These are phyloP conservation scores for Euryodendron excelsum DNA, from an alignment of 148 eudicot genomes.

Conservation along the genomic window DNA sequence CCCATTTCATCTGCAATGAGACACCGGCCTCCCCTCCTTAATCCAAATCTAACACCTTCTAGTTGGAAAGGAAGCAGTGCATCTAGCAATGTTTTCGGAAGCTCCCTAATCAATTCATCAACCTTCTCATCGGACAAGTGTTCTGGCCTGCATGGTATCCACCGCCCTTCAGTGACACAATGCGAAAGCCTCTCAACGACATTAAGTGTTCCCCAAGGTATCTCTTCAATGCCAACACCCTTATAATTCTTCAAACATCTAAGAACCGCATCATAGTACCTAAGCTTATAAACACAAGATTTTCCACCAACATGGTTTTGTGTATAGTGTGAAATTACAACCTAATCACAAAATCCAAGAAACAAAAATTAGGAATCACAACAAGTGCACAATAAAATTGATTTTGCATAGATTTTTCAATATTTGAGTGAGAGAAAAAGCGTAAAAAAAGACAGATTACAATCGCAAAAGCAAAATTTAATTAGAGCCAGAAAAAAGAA, in stretches of 20 bases:
- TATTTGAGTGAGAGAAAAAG: neutral
- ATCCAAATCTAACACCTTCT: conserved; percentile 83
- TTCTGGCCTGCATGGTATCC: conserved; percentile 95
- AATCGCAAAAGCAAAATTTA: neutral
- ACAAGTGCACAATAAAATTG: neutral
- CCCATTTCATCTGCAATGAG: conserved; percentile 99
- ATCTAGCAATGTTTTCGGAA: conserved; percentile 60
- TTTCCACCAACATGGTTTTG: conserved; percentile 74
- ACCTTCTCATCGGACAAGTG: conserved; percentile 84
- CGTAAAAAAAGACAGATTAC: neutral
- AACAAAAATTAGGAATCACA: neutral
- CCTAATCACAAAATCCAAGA: conserved; percentile 51
- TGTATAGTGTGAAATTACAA: conserved; percentile 63
- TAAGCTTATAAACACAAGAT: conserved; percentile 74
- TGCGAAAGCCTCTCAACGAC: conserved; percentile 65
- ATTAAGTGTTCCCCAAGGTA: conserved; percentile 90
- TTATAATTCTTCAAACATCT: conserved; percentile 67
- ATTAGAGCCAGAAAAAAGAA: too few relatives aligned
- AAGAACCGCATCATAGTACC: conserved; percentile 67
- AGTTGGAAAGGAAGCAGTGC: conserved; percentile 79
- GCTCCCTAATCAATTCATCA: conserved; percentile 59
- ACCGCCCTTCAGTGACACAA: conserved; percentile 49
- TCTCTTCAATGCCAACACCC: conserved; percentile 69
- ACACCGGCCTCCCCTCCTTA: conserved; percentile 94
- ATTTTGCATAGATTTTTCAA: neutral